phyloP scores from a whole-genome alignment of 1,284 basidiomycete species.

The Coniferiporia sulphurascens region DNA sequence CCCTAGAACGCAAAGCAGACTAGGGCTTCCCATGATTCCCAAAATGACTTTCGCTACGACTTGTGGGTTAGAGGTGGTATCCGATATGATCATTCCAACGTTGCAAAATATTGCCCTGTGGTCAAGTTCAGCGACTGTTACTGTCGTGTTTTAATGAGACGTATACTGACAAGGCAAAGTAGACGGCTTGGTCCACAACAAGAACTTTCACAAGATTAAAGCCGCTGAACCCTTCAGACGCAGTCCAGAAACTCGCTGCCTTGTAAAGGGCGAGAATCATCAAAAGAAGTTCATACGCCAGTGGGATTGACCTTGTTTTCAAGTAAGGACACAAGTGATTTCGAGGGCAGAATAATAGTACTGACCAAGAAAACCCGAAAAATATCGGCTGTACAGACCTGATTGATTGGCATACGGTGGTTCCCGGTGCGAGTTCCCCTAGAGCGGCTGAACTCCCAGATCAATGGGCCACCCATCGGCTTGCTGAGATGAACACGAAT shows the following conservation, averaged over 20 bases:
- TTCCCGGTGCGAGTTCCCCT: no score
- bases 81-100: constrained; percentile 3
- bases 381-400: not conserved
- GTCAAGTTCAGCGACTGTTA: not conserved
- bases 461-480: no score
- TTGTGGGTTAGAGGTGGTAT: not conserved
- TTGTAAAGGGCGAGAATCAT: constrained; percentile 9
- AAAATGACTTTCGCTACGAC: not conserved
- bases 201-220: constrained; percentile 1
- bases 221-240: constrained; percentile 1
- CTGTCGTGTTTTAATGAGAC: not conserved
- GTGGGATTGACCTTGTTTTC: not conserved
- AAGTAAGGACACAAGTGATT: not conserved
- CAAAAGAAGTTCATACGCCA: not conserved
- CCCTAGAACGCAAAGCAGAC: not conserved
- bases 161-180: constrained; percentile 2
- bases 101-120: constrained; percentile 6
- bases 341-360: not conserved
- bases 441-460: no score
- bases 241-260: not conserved
- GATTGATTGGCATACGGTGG: no score
- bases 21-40: not conserved
- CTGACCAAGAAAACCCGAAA: constrained; percentile 2
- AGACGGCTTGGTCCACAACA: not conserved
- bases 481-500: not conserved